Evolutionary conservation across 345 rosid genomes (phyloP).

Genomic region (Dipteronia dyeriana): DNA sequence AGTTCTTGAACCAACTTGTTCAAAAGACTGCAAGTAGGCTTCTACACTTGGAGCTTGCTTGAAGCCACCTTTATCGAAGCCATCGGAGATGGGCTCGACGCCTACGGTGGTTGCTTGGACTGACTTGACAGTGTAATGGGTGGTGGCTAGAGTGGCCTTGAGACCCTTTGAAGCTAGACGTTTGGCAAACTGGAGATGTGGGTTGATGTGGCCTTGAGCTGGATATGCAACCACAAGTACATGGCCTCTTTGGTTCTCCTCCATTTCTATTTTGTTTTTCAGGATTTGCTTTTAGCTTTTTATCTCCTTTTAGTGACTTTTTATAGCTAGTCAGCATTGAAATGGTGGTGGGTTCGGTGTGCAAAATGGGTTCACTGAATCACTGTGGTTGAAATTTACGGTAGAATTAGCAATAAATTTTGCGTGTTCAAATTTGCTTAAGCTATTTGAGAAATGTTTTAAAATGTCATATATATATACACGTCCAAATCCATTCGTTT

Average conservation of each 20-base stretch:
- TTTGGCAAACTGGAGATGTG: slow-evolving; percentile 45
- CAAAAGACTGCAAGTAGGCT: slow-evolving; percentile 42
- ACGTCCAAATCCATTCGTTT: no score
- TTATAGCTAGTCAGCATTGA: background rate
- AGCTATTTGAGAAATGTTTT: no score
- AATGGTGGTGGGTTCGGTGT: no score
- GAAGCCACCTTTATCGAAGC: slow-evolving; percentile 42
- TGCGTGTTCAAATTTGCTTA: no score
- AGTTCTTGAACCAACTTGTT: slow-evolving; percentile 41
- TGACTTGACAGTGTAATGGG: slow-evolving; percentile 32
- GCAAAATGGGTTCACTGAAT: background rate
- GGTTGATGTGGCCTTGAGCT: slow-evolving; percentile 51
- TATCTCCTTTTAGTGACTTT: background rate
- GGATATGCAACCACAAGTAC: slow-evolving; percentile 38
- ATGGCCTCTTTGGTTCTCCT: slow-evolving; percentile 23
- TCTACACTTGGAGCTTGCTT: slow-evolving; percentile 31
- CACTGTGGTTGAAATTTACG: background rate
- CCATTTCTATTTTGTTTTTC: slow-evolving; percentile 10
- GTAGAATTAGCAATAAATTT: no score
- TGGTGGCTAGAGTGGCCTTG: slow-evolving; percentile 40
- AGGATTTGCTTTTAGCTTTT: no score
- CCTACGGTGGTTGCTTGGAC: slow-evolving; percentile 20
- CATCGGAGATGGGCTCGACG: slow-evolving; percentile 45
- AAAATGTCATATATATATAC: no score
- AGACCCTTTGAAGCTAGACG: slow-evolving; percentile 41